Evolutionary conservation across 225 moss, liverwort and hornwort genomes (phyloP).

Genomic region (Climacium dendroides): DNA sequence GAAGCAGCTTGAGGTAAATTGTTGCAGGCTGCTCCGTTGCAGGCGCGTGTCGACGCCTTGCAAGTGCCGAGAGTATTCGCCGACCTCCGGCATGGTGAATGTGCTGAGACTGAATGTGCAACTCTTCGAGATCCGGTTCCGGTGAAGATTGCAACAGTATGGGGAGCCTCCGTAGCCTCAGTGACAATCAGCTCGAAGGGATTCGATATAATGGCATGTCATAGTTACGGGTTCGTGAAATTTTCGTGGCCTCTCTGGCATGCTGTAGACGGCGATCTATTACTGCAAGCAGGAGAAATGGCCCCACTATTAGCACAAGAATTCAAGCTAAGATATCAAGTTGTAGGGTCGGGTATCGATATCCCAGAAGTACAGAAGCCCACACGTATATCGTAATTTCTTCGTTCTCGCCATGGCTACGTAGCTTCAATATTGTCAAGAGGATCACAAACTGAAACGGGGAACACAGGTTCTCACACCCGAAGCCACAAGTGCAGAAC

Average conservation of each 20-base stretch:
- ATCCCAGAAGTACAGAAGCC: background rate
- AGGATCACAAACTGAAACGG: background rate
- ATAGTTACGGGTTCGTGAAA: background rate
- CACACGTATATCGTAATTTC: background rate
- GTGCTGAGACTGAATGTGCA: background rate
- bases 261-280: background rate
- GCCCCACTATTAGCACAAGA: background rate
- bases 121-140: background rate
- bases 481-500: background rate
- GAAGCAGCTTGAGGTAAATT: background rate
- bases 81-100: slow-evolving; percentile 17
- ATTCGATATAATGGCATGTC: background rate
- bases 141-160: no score
- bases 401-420: background rate
- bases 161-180: background rate
- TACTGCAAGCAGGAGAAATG: background rate
- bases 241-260: background rate
- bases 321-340: background rate
- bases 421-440: no score
- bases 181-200: background rate
- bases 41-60: background rate
- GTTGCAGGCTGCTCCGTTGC: background rate
- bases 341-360: background rate
- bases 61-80: background rate
- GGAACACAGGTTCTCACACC: background rate